These are phyloP conservation scores for Leucocoprinus birnbaumii DNA, from an alignment of 768 basidiomycete species.

Conservation along the genomic window DNA sequence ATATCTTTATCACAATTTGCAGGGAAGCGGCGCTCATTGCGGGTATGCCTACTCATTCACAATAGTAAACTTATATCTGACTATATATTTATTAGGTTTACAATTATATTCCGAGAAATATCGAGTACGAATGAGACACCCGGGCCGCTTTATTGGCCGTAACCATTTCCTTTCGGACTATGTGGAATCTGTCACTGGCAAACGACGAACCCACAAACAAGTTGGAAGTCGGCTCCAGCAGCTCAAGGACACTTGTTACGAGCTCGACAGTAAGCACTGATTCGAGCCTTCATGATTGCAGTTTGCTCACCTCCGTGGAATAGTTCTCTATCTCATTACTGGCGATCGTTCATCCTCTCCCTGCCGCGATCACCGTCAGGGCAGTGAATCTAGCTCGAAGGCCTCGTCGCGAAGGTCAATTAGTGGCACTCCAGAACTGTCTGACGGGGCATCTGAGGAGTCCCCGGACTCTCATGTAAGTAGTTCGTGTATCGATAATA, in stretches of 20 bases:
- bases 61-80: background rate
- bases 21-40: slow-evolving; percentile 71
- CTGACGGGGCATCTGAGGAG: background rate
- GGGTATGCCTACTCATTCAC: slow-evolving; percentile 38
- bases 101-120: slow-evolving; percentile 70
- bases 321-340: slow-evolving; percentile 10
- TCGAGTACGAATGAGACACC: slow-evolving; percentile 69
- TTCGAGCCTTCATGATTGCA: background rate
- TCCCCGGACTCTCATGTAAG: slow-evolving; percentile 2
- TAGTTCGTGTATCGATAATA: too few relatives aligned
- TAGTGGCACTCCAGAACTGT: slow-evolving; percentile 1
- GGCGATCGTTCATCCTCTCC: too few relatives aligned
- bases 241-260: slow-evolving; percentile 66
- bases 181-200: slow-evolving; percentile 67
- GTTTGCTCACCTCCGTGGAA: background rate
- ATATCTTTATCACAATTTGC: background rate
- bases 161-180: slow-evolving; percentile 81
- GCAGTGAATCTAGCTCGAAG: background rate
- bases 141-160: slow-evolving; percentile 75
- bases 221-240: slow-evolving; percentile 81
- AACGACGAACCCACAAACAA: slow-evolving; percentile 71
- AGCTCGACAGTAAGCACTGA: slow-evolving; percentile 16
- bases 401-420: background rate
- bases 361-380: background rate
- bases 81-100: slow-evolving; percentile 47